Conservation (phyloP, 1,284 basidiomycete species). For the Microbotryomycetes sp. region DNA sequence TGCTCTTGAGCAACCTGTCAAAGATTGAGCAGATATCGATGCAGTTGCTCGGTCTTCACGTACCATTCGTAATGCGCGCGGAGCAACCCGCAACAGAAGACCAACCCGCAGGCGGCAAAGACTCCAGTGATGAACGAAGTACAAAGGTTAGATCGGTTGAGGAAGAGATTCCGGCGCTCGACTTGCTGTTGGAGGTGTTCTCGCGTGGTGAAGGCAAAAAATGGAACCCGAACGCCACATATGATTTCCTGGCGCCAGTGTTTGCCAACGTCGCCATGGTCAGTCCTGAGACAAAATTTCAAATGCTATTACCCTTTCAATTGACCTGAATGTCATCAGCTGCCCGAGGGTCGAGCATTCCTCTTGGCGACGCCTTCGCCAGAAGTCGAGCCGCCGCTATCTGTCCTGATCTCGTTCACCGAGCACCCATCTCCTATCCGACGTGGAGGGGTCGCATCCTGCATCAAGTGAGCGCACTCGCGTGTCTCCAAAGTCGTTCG, state of each 20-base stretch:
- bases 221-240: constrained; percentile 46
- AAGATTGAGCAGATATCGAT: constrained; percentile 65
- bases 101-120: neutral
- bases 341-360: constrained; percentile 57
- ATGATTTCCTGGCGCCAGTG: constrained; percentile 79
- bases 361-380: constrained; percentile 54
- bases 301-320: neutral
- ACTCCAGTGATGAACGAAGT: constrained; percentile 49
- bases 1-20: constrained; percentile 93
- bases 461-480: constrained; percentile 61
- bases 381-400: constrained; percentile 63
- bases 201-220: constrained; percentile 55
- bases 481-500: constrained; percentile 12
- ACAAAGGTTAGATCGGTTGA: constrained; percentile 45
- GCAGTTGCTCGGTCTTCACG: constrained; percentile 57
- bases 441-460: constrained; percentile 73
- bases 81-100: constrained; percentile 34
- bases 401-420: constrained; percentile 74
- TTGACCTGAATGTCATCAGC: too few species aligned
- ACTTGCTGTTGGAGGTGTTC: constrained; percentile 78
- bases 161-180: constrained; percentile 56
- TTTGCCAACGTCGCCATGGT: constrained; percentile 84
- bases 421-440: constrained; percentile 79
- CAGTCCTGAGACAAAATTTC: constrained; percentile 36
- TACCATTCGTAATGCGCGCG: constrained; percentile 58